Evolutionary conservation across 2,329 filamentous ascomycete species (phyloP), one percentile per base, ranked within the genome.

Genomic region (Macroventuria anomochaeta): DNA sequence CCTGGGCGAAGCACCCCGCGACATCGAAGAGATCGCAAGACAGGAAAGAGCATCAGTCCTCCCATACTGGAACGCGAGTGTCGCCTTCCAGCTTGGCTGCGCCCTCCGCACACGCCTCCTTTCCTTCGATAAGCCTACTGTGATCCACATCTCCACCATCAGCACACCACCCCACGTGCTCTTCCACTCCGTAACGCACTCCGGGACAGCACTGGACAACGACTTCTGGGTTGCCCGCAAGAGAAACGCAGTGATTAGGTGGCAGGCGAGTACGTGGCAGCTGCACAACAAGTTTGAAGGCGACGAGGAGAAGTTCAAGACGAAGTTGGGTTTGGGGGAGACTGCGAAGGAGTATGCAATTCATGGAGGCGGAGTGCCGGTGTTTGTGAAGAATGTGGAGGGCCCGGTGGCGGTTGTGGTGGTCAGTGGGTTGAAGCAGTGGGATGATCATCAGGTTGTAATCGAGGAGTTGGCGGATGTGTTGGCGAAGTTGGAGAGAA

Each of bases 361-460:
- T 60, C 89, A 93, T 72, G 90, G 90, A 0, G 90, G 90, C 15
- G 90, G 81, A 0, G 84, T 90, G 52, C 90, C 90, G 0, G 81
- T 93, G 18, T 79, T 83, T 5, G 89, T 93, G 7, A 76, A 76
- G 46, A 86, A 87, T 0, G 88, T 91, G 1, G 89, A 92, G 75
- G 88, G 88, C 0, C 75, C 90, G 3, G 86, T 92, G 12, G 89
- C 84, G 0, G 87, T 91, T 2, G 84, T 90, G 4, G 85, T 92
- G 12, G 89, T 93, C 2, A 90, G 86, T 72, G 90, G 90, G 8
- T 73, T 93, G 73, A 89, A 87, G 80, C 88, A 92, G 77, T 81
- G 89, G 68, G 84, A 92, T 76, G 90, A 93, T 75, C 90, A 93
- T 73, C 86, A 85, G 23, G 85, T 92, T 40, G 86, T 93, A 69